Percentiles rank a stretch among this genome's conserved stretches.
Conservation (phyloP, 140 eudicot species). For the Cichorium intybus region DNA sequence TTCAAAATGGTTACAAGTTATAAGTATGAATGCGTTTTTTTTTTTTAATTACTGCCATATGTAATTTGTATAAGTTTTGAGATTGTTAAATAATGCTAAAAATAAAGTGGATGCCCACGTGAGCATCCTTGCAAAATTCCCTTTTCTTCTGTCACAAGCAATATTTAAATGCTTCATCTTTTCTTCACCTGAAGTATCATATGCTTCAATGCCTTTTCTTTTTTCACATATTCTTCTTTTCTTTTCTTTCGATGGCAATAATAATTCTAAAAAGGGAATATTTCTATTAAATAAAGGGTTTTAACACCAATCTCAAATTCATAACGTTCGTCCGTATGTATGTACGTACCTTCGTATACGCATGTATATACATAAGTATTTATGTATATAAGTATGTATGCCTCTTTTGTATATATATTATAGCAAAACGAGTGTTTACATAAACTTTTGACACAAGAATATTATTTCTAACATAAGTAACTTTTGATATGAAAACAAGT, state of each 20-base stretch:
- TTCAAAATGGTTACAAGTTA: not conserved
- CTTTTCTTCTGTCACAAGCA: constrained; percentile 63
- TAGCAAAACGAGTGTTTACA: too few relatives aligned
- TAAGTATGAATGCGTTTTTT: not conserved
- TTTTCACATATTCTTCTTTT: constrained; percentile 18
- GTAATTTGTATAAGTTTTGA: not conserved
- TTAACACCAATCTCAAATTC: not conserved
- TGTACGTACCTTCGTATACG: too few relatives aligned
- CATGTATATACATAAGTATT: not conserved
- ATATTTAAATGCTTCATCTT: constrained; percentile 21
- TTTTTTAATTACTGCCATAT: too few relatives aligned
- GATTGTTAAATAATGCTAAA: not conserved
- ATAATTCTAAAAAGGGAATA: not conserved
- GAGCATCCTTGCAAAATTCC: constrained; percentile 41
- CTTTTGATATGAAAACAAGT: too few relatives aligned
- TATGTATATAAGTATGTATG: too few relatives aligned
- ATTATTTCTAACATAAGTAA: too few relatives aligned
- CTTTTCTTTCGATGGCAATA: not conserved
- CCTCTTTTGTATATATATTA: too few relatives aligned
- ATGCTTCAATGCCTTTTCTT: constrained; percentile 12
- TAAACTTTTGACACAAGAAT: too few relatives aligned
- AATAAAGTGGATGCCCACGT: constrained; percentile 42
- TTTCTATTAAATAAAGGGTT: not conserved
- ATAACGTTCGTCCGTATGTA: too few relatives aligned
- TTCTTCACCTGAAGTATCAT: constrained; percentile 29